Conservation (phyloP, 306 rosid species). For the Alnus rubra region DNA sequence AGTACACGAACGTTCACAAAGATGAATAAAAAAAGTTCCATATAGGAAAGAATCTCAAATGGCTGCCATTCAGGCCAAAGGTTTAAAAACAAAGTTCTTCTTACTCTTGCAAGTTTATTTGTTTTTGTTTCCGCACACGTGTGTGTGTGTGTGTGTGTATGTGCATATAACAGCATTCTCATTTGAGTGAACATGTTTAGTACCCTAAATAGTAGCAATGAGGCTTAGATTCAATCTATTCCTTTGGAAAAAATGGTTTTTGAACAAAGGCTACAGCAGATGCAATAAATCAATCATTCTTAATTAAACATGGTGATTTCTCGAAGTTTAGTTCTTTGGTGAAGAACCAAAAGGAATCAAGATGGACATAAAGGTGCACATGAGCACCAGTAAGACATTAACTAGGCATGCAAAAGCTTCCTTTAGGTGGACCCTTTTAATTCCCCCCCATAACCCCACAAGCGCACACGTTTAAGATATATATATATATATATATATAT, state of each 20-base stretch:
- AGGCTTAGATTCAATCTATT: background rate
- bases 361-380: background rate
- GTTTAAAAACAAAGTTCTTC: background rate
- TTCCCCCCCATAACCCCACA: background rate
- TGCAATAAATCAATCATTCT: background rate
- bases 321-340: background rate
- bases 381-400: background rate
- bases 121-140: background rate
- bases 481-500: no score
- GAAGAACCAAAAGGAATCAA: background rate
- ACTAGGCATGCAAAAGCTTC: background rate
- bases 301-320: background rate
- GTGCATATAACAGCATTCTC: conserved; percentile 2
- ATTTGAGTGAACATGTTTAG: conserved; percentile 16
- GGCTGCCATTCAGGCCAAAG: conserved; percentile 7
- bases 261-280: background rate
- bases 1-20: conserved; percentile 7
- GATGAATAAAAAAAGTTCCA: conserved; percentile 19
- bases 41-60: conserved; percentile 3
- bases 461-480: no score
- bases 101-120: background rate
- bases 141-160: no score
- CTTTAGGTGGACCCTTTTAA: background rate
- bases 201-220: background rate
- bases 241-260: background rate